Base-by-base conservation (phyloP, 805 yeast species). In the Candida maltosa region DNA sequence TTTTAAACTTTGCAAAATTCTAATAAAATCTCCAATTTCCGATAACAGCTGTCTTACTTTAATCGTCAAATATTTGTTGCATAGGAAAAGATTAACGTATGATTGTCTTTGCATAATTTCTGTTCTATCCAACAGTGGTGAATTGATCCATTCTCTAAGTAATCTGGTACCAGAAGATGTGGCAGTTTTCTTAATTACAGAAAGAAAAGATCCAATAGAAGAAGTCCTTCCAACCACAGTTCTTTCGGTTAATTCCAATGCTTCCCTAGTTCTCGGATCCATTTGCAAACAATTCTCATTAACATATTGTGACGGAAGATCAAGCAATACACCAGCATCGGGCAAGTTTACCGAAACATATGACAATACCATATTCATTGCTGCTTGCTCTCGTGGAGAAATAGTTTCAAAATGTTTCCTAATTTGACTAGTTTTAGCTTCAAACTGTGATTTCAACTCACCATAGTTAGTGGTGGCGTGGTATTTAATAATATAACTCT, bases 131-230 rank as follows among this genome's bases (percentile, higher is more conserved):
- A 83, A 70, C 0, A 86, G 71, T 0, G 98, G 98, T 2, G 87
- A 78, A 17, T 85, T 70, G 4, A 91, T 60, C 96, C 97, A 87
- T 34, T 80, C 79, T 6, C 81, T 74, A 9, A 93, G 60, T n/a
- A 84, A 51, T 27, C 97, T 64, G 0, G 95, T 65, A 0, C 97
- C 97, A 0, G 93, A 79, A 1, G 81, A 70, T 0, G 97, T 87
- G 3, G 75, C 76, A 0, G 97, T 91, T 34, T 83, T 63, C 39
- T 77, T 75, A 3, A 93, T 73, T 0, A 83, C 72, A n/a, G 77
- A 74, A 4, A 86, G 63, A 16, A 91, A 56, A 0, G 95, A 80
- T 0, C 95, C 95, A 6, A 69, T 70, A n/a, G 58, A 63, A 11
- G 76, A 70, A 10, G 73, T 70, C 7, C 75, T 73, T 2, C 70